phyloP scores from a whole-genome alignment of 768 basidiomycete species.

The Termitomyces bulborhizus region DNA sequence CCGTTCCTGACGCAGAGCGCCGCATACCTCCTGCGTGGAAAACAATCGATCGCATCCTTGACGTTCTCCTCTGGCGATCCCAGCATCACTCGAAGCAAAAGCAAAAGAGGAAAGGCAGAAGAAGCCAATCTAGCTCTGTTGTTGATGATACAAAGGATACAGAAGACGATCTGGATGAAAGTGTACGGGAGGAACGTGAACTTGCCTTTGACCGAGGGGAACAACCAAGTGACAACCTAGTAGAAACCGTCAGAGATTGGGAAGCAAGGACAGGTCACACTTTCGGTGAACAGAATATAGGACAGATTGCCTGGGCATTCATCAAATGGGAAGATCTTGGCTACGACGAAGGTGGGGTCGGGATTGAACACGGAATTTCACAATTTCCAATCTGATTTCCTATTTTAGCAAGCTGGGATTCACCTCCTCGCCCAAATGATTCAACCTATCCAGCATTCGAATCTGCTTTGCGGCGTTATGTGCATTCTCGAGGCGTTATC shows the following conservation, averaged over 20 bases:
- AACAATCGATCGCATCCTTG: constrained; percentile 87
- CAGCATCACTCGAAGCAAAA: constrained; percentile 20
- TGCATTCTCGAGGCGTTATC: constrained; percentile 53
- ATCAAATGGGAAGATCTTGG: constrained; percentile 91
- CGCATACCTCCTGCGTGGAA: constrained; percentile 80
- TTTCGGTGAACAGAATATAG: constrained; percentile 44
- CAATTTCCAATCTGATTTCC: neutral
- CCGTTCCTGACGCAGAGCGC: constrained; percentile 64
- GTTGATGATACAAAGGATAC: constrained; percentile 22
- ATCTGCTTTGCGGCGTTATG: constrained; percentile 59
- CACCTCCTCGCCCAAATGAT: constrained; percentile 63
- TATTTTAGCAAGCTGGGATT: constrained; percentile 81
- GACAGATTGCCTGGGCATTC: constrained; percentile 73
- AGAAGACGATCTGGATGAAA: constrained; percentile 23
- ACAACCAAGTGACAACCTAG: constrained; percentile 47
- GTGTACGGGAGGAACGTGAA: constrained; percentile 24
- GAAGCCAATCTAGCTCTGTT: constrained; percentile 13
- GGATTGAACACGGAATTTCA: neutral
- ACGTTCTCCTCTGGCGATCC: constrained; percentile 63
- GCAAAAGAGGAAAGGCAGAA: constrained; percentile 17
- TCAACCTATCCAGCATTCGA: constrained; percentile 57
- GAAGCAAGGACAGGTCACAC: constrained; percentile 34
- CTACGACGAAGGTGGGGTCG: constrained; percentile 75
- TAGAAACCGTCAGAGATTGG: constrained; percentile 62
- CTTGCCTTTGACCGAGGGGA: constrained; percentile 54